These are phyloP conservation scores for Porphyra umbilicalis DNA, from an alignment of 31 red algal genomes.

Conservation along the genomic window DNA sequence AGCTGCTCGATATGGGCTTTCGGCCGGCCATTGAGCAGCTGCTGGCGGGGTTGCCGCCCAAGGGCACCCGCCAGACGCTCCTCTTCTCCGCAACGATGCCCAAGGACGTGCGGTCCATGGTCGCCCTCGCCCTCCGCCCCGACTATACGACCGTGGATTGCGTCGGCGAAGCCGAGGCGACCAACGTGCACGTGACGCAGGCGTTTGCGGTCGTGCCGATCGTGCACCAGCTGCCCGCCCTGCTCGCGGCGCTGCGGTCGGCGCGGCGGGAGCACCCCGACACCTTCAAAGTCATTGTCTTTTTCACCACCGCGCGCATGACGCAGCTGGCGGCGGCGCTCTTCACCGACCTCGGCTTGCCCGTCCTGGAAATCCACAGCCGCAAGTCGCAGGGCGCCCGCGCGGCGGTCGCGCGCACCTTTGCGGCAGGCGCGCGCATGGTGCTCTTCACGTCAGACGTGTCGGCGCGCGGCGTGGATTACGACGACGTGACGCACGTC, in stretches of 20 bases:
- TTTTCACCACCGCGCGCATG: constrained; percentile 46
- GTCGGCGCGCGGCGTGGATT: constrained; percentile 61
- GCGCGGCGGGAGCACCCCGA: neutral
- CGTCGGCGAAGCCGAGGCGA: constrained; percentile 22
- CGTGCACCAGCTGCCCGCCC: constrained; percentile 21
- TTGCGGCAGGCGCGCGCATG: constrained; percentile 18
- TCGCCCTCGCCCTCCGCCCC: constrained; percentile 21
- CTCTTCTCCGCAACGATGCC: constrained; percentile 74
- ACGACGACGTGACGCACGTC: constrained; percentile 57
- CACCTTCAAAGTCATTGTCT: constrained; percentile 65
- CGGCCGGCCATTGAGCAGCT: constrained; percentile 55
- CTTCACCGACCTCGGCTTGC: constrained; percentile 30
- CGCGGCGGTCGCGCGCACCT: constrained; percentile 29
- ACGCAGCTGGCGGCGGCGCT: constrained; percentile 41
- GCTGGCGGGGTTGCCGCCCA: constrained; percentile 16
- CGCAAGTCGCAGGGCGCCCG: constrained; percentile 32
- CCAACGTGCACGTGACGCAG: constrained; percentile 45
- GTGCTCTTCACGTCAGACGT: constrained; percentile 85
- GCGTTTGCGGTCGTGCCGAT: constrained; percentile 30
- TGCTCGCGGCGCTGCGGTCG: constrained; percentile 32
- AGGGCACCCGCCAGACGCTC: constrained; percentile 47
- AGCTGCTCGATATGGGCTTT: constrained; percentile 74
- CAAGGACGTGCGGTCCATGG: constrained; percentile 20
- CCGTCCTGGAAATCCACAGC: constrained; percentile 56
- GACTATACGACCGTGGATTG: constrained; percentile 40